Conservation (phyloP, 441 rosid species). For the Geranium incanum region DNA sequence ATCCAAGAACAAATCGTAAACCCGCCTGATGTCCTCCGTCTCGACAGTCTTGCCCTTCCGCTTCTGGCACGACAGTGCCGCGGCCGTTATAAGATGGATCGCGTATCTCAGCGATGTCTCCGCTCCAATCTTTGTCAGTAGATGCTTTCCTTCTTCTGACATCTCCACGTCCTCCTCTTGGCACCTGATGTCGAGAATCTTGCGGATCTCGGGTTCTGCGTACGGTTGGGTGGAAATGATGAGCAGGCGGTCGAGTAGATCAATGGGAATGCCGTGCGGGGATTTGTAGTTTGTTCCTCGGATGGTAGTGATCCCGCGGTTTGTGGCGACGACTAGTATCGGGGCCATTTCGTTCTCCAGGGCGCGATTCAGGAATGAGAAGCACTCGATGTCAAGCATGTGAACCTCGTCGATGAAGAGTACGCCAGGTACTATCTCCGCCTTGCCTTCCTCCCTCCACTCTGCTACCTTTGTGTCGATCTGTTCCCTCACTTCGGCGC, state of each 20-base stretch:
- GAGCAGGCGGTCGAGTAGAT: slow-evolving; percentile 82
- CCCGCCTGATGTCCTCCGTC: slow-evolving; percentile 63
- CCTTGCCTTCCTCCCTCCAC: slow-evolving; percentile 98
- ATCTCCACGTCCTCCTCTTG: slow-evolving; percentile 92
- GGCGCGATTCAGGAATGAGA: slow-evolving; percentile 93
- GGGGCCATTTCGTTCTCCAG: slow-evolving; percentile 96
- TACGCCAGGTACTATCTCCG: slow-evolving; percentile 88
- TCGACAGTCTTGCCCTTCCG: slow-evolving; percentile 69
- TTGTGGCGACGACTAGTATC: slow-evolving; percentile 79
- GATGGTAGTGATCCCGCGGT: slow-evolving; percentile 82
- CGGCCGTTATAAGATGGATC: slow-evolving; percentile 73
- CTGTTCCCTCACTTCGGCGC: slow-evolving; percentile 88
- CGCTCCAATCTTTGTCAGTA: slow-evolving; percentile 63
- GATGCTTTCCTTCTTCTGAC: slow-evolving; percentile 70
- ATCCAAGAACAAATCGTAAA: slow-evolving; percentile 63
- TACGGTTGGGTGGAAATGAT: slow-evolving; percentile 80
- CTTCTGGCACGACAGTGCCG: slow-evolving; percentile 75
- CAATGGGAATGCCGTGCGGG: slow-evolving; percentile 89
- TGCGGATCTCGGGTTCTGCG: slow-evolving; percentile 60
- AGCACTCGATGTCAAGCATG: slow-evolving; percentile 95
- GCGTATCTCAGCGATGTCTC: slow-evolving; percentile 90
- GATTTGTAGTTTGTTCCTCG: slow-evolving; percentile 89
- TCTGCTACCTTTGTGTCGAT: slow-evolving; percentile 90
- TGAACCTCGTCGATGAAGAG: slow-evolving; percentile 93
- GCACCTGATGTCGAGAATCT: slow-evolving; percentile 79